These are phyloP conservation scores for Collybia sp. DNA, from an alignment of 768 basidiomycete genomes.

Conservation along the genomic window DNA sequence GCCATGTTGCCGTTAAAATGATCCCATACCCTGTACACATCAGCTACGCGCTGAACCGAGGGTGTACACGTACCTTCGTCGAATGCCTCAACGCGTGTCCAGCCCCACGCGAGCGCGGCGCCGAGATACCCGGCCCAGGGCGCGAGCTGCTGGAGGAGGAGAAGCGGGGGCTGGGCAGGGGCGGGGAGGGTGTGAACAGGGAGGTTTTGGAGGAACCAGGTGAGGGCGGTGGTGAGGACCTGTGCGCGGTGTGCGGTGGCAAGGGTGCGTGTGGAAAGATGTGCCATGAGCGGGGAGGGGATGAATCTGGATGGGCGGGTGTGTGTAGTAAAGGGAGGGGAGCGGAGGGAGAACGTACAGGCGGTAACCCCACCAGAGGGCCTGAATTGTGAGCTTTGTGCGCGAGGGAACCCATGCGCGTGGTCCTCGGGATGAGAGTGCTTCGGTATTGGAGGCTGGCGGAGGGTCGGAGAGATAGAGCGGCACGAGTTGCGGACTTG, in stretches of 20 bases:
- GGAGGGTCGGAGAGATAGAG: too few species aligned
- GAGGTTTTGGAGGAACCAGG: conserved; percentile 65
- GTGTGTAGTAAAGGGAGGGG: too few species aligned
- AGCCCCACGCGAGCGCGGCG: conserved; percentile 75
- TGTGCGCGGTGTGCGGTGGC: conserved; percentile 72
- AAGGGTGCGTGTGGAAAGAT: conserved; percentile 57
- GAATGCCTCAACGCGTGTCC: conserved; percentile 60
- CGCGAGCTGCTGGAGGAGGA: conserved; percentile 54
- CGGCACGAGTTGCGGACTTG: too few species aligned
- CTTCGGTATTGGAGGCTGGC: too few species aligned
- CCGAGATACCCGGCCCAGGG: conserved; percentile 72
- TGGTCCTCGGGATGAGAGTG: too few species aligned
- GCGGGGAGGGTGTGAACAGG: conserved; percentile 57
- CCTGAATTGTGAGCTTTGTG: conserved; percentile 68
- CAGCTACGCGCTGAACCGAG: conserved; percentile 2
- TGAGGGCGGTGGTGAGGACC: conserved; percentile 68
- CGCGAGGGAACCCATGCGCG: conserved; percentile 78
- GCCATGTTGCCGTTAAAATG: conserved; percentile 80
- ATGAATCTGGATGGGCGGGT: too few species aligned
- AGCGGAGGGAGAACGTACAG: conserved; percentile 76
- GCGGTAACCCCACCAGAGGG: conserved; percentile 80
- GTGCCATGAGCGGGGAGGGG: conserved; percentile 62
- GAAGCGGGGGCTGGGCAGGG: conserved; percentile 51
- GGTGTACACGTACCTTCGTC: conserved; percentile 51
- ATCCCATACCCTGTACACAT: conserved; percentile 60